Evolutionary conservation across 805 yeast species (phyloP).

Genomic region (Clavispora carvajalis): DNA sequence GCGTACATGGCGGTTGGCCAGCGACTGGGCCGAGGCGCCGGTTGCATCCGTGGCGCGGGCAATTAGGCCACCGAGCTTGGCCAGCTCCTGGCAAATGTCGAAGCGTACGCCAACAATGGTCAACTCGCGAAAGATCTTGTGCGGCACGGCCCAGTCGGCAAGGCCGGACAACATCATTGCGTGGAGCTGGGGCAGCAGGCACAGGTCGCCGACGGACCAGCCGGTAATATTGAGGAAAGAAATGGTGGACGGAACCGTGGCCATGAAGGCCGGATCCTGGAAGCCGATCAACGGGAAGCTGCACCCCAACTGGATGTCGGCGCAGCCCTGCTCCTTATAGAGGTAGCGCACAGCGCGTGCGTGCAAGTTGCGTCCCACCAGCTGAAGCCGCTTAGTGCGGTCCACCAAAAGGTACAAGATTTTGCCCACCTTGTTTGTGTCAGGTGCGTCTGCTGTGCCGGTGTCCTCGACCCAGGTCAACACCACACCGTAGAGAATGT

Average conservation of each 20-base stretch:
- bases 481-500: slow-evolving; percentile 49
- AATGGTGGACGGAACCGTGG: slow-evolving; percentile 18
- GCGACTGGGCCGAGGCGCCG: slow-evolving; percentile 3
- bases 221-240: slow-evolving; percentile 36
- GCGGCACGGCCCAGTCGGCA: slow-evolving; percentile 47
- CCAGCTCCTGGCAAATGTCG: slow-evolving; percentile 45
- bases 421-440: slow-evolving; percentile 30
- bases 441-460: slow-evolving; percentile 6
- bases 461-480: slow-evolving; percentile 46
- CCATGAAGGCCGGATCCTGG: slow-evolving; percentile 20
- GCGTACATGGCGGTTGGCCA: slow-evolving; percentile 17
- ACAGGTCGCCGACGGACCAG: slow-evolving; percentile 28
- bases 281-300: slow-evolving; percentile 43
- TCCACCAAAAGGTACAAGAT: slow-evolving; percentile 48
- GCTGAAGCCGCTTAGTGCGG: slow-evolving; percentile 47
- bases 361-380: slow-evolving; percentile 51
- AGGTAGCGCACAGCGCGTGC: slow-evolving; percentile 48
- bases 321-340: slow-evolving; percentile 38
- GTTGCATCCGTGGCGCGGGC: slow-evolving; percentile 16
- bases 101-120: slow-evolving; percentile 55
- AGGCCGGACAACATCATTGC: slow-evolving; percentile 40
- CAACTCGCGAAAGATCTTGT: slow-evolving; percentile 48
- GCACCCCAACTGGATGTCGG: slow-evolving; percentile 36
- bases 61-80: slow-evolving; percentile 39
- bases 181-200: slow-evolving; percentile 18